Conservation (phyloP, 208 protist genomes). For the Leishmania lainsoni region DNA sequence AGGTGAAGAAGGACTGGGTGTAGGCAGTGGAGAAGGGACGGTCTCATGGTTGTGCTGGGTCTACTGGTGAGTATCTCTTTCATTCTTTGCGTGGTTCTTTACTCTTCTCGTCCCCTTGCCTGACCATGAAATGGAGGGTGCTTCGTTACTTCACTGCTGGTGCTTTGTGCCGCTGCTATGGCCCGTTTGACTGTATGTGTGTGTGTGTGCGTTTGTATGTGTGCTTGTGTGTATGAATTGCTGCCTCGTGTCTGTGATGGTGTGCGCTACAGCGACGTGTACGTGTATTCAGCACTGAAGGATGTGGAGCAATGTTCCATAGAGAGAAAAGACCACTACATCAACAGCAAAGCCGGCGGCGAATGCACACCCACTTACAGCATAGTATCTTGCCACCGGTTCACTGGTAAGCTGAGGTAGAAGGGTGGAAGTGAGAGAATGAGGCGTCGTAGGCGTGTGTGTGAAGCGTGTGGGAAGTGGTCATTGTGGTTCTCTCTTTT, state of each 20-base stretch:
- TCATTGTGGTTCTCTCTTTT: not conserved
- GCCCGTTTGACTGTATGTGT: not conserved
- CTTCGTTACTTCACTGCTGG: not conserved
- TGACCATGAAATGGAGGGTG: not conserved
- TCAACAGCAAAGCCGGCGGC: not conserved
- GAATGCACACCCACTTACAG: not conserved
- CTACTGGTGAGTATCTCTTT: not conserved
- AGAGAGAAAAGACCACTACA: not conserved
- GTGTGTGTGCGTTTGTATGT: not conserved
- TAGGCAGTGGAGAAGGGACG: not conserved
- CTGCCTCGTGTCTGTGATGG: not conserved
- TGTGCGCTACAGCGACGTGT: not conserved
- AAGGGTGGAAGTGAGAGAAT: not conserved
- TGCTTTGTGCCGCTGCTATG: not conserved
- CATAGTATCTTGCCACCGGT: not conserved
- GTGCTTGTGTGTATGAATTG: not conserved
- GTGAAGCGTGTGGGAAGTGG: not conserved
- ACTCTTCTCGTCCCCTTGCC: not conserved
- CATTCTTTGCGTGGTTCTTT: not conserved
- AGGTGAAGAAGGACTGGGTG: conserved; percentile 33
- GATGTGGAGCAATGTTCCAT: not conserved
- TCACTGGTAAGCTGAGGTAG: not conserved
- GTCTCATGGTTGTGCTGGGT: not conserved
- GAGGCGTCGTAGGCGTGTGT: not conserved
- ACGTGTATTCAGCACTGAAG: conserved; percentile 6